phyloP scores from a whole-genome alignment of 1,284 basidiomycete genomes.

The Coniferiporia weirii region DNA sequence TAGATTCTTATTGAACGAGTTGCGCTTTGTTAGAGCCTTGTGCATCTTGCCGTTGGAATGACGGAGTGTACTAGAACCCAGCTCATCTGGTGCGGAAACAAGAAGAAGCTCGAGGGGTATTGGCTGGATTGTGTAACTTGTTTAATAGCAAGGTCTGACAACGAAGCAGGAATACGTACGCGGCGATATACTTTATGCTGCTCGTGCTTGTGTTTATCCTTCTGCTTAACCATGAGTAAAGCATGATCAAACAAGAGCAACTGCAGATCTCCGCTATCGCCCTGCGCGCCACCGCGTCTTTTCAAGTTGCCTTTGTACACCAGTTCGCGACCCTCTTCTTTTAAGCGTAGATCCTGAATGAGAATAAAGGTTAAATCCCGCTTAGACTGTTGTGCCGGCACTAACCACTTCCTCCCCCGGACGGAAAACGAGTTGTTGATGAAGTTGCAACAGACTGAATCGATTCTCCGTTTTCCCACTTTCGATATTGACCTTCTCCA shows the following conservation, averaged over 20 bases:
- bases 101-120: conserved; percentile 94
- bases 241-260: conserved; percentile 98
- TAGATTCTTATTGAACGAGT: conserved; percentile 47
- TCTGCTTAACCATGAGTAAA: conserved; percentile 89
- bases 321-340: conserved; percentile 86
- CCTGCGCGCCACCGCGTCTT: conserved; percentile 73
- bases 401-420: conserved; percentile 80
- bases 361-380: conserved; percentile 2
- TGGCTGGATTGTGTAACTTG: conserved; percentile 48
- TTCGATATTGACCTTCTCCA: conserved; percentile 87
- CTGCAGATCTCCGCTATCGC: conserved; percentile 83
- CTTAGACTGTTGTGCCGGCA: conserved; percentile 17
- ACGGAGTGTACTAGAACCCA: conserved; percentile 1
- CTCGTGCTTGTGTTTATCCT: conserved; percentile 85
- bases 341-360: conserved; percentile 74
- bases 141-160: conserved; percentile 12
- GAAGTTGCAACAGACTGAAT: conserved; percentile 88
- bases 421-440: conserved; percentile 83
- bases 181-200: conserved; percentile 92
- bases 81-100: conserved; percentile 77
- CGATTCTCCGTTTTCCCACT: conserved; percentile 90
- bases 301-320: conserved; percentile 94
- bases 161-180: conserved; percentile 42
- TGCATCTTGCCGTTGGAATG: conserved; percentile 17
- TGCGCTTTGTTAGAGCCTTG: conserved; percentile 40